Evolutionary conservation across 1,139 yeast species (phyloP), one percentile per base, ranked within the genome.

Genomic region (Tardiomyces blankii): DNA sequence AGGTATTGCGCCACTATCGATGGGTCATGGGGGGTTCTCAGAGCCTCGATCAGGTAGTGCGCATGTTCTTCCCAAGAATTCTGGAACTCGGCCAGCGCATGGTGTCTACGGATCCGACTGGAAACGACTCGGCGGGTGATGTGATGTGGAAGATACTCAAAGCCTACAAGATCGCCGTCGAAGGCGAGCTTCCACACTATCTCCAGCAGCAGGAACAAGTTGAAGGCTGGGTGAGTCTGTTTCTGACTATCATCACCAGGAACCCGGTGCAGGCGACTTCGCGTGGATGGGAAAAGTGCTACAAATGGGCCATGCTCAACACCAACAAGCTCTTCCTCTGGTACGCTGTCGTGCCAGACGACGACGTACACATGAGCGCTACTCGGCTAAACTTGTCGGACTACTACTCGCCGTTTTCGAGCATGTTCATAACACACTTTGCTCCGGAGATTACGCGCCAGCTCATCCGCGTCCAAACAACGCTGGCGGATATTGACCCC

Each of bases 111-210:
- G 35, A 30, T 3, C 5, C n/a, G 16, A 30, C 9, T 14, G 35
- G 16, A 12, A 39, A 38, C 38, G 48, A 35, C 18, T 39, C 41
- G 27, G 47, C 47, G 4, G 50, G 45, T 9, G 49, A 45, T 18
- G 42, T 51, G 40, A 18, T 51, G 32, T 52, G 55, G 55, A 51
- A 48, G 42, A 45, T 51, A 18, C 40, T 48, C 28, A 52, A 52
- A 38, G 41, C 46, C 2, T 50, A 45, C 39, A 48, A 50, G 33
- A 41, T 42, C 18, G 46, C 49, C 4, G 47, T 48, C 14, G 44
- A 42, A 6, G 41, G 41, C 11, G 48, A 47, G 18, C 45, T 46
- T 2, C 35, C 33, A 18, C 44, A 43, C 19, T 38, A 40, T 3
- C 45, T 49, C 4, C 51, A 45, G 35, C 39, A 39, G 16, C 49